Percentiles rank a stretch among this genome's conserved stretches.
phyloP scores from a whole-genome alignment of 768 basidiomycete species.

The Exidia glandulosa region DNA sequence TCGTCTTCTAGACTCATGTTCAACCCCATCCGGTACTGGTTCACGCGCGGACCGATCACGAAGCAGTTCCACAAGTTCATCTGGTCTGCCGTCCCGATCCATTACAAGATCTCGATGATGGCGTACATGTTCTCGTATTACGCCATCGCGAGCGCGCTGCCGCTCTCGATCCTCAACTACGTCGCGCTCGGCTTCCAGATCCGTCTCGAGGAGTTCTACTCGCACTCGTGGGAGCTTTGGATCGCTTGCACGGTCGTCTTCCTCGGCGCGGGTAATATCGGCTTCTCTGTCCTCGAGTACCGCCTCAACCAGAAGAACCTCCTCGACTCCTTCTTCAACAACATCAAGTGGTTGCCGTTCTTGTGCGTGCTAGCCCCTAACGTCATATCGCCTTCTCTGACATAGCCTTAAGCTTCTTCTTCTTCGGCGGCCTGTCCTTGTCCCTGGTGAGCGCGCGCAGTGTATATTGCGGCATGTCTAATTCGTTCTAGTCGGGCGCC shows the following conservation, averaged over 20 bases:
- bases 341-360: conserved; percentile 58
- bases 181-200: conserved; percentile 52
- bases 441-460: too few relatives aligned
- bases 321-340: conserved; percentile 42
- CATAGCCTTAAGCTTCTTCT: conserved; percentile 69
- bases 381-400: background rate
- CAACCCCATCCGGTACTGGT: conserved; percentile 74
- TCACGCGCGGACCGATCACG: conserved; percentile 69
- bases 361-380: conserved; percentile 39
- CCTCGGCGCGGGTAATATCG: conserved; percentile 43
- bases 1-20: conserved; percentile 53
- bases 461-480: too few relatives aligned
- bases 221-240: conserved; percentile 65
- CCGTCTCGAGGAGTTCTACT: conserved; percentile 58
- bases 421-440: conserved; percentile 72
- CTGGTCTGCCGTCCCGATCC: conserved; percentile 66
- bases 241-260: conserved; percentile 62
- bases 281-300: conserved; percentile 59
- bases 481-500: too few relatives aligned
- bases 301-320: conserved; percentile 50
- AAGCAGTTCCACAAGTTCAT: conserved; percentile 67
- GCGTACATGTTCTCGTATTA: conserved; percentile 38
- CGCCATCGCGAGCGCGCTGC: conserved; percentile 51
- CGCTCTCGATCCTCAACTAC: conserved; percentile 60
- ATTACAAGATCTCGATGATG: conserved; percentile 76